These are phyloP conservation scores for Quercus dentata DNA, from an alignment of 306 rosid species.

Conservation along the genomic window DNA sequence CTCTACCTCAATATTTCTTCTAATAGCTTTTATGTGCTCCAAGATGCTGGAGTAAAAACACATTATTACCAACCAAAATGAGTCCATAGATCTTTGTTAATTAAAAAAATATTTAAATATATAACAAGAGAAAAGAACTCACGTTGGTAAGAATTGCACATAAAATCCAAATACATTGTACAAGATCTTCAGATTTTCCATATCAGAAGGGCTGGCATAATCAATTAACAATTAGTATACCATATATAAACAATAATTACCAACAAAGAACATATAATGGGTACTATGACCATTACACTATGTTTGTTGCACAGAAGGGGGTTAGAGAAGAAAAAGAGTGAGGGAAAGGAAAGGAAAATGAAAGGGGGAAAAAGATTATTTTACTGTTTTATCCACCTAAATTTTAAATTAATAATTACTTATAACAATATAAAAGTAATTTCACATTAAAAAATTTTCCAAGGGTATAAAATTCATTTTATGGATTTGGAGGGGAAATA, in stretches of 20 bases:
- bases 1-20: slow-evolving; percentile 54
- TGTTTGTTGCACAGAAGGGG: no score
- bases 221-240: slow-evolving; percentile 5
- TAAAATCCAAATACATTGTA: slow-evolving; percentile 83
- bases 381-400: no score
- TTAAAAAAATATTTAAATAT: neutral
- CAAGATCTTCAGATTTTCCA: slow-evolving; percentile 38
- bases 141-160: slow-evolving; percentile 82
- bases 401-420: no score
- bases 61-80: slow-evolving; percentile 11
- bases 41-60: slow-evolving; percentile 43
- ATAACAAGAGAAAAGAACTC: slow-evolving; percentile 30
- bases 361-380: no score
- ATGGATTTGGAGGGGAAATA: no score
- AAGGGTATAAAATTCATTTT: no score
- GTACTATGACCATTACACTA: neutral
- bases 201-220: slow-evolving; percentile 43
- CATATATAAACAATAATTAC: neutral
- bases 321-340: no score
- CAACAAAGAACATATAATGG: neutral
- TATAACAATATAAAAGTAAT: no score
- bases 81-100: slow-evolving; percentile 5
- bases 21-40: slow-evolving; percentile 51
- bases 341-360: no score
- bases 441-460: no score